These are phyloP conservation scores for Podospora sp. DNA, from an alignment of 495 filamentous ascomycete species.

Conservation along the genomic window DNA sequence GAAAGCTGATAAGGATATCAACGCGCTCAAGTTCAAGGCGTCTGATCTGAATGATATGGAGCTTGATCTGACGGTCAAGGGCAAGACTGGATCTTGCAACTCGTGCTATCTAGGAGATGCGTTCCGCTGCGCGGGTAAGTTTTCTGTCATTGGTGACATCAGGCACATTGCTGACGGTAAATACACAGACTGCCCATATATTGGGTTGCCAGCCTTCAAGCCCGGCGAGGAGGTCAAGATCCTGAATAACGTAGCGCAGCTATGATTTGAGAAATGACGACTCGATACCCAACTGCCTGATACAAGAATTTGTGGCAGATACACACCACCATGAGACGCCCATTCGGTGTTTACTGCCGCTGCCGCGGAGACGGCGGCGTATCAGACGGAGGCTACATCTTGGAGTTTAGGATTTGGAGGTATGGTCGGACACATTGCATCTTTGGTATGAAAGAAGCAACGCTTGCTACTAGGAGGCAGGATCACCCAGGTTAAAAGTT, in stretches of 20 bases:
- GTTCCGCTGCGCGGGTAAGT: constrained; percentile 61
- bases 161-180: constrained; percentile 21
- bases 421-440: neutral
- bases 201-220: constrained; percentile 93
- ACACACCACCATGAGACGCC: neutral
- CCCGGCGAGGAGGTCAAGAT: constrained; percentile 91
- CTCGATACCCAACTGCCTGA: neutral
- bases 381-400: neutral
- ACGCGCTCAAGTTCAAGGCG: constrained; percentile 68
- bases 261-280: constrained; percentile 48
- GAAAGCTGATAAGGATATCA: constrained; percentile 54
- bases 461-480: neutral
- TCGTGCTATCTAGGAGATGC: constrained; percentile 93
- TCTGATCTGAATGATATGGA: constrained; percentile 85
- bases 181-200: constrained; percentile 82
- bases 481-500: neutral
- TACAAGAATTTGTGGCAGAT: neutral
- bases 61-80: constrained; percentile 93
- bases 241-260: constrained; percentile 81
- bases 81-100: constrained; percentile 90
- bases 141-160: constrained; percentile 23
- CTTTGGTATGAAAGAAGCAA: neutral
- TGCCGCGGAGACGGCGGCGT: neutral
- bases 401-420: constrained; percentile 1
- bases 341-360: neutral